Base-by-base conservation (phyloP, 441 rosid species). In the Bruguiera hainesii region DNA sequence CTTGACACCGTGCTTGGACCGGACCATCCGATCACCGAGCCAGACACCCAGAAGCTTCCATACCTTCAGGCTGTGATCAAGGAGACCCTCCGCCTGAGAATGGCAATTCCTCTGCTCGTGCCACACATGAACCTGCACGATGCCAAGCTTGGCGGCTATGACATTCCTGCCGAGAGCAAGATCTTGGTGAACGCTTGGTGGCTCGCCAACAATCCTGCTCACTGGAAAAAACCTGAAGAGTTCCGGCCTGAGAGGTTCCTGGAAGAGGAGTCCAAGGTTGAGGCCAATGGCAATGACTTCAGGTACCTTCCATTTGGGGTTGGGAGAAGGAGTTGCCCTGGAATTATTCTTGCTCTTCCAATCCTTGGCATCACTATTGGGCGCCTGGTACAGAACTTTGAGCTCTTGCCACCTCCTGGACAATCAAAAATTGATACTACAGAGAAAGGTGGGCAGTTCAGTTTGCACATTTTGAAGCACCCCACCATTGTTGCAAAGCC, bases 71-170 rank as follows among this genome's bases (percentile, higher is more conserved):
- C 98, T 0, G 97, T 91, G 60, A 25, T 94, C 77, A 94, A 89
- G 79, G 98, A 94, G 72, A 88, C 98, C 8, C 95, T 94, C 51
- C 71, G 98, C 16, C 78, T 89, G 4, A 77, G 98, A 49, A 94
- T 91, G 98, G 97, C 98, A 3, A 94, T 94, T 67, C 98, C 98
- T 16, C 90, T 94, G 0, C 96, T 94, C 6, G 98, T 94, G 25
- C 98, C 98, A 0, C 98, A 94, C 90, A 94, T 94, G 98, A 94
- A 94, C 79, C 95, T 94, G 56, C 72, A 89, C 25, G 96, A 91
- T 0, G 98, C 98, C 21, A 94, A 87, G 79, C 96, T 94, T 30
- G 78, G 81, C 0, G 91, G 96, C 46, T 91, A 77, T 8, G 98
- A 94, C 37, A 82, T 94, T 65, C 98, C 98, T 2, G 98, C 98